These are phyloP conservation scores for Teunomyces atbi DNA, from an alignment of 805 yeast genomes.

Conservation along the genomic window DNA sequence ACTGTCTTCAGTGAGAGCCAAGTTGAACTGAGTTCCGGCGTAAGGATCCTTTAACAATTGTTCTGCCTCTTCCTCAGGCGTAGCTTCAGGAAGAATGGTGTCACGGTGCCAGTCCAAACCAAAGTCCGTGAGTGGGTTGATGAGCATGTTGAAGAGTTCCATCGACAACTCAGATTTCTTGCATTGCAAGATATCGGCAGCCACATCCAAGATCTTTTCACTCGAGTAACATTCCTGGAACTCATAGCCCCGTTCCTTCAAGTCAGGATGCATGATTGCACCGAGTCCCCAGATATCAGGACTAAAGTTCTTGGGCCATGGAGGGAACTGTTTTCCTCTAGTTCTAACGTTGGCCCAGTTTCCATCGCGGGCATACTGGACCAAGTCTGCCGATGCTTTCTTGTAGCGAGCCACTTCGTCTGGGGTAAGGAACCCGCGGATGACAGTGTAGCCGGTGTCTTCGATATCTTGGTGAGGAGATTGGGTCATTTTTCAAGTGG, in stretches of 20 bases:
- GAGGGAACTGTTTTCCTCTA: constrained; percentile 54
- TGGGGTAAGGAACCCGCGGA: constrained; percentile 38
- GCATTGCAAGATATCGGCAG: constrained; percentile 44
- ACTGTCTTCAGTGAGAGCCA: constrained; percentile 46
- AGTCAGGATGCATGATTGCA: constrained; percentile 47
- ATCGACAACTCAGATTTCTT: constrained; percentile 33
- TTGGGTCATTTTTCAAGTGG: neutral
- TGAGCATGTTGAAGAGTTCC: constrained; percentile 53
- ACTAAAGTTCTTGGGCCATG: constrained; percentile 51
- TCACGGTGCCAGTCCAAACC: constrained; percentile 57
- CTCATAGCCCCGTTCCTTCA: constrained; percentile 32
- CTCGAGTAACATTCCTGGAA: constrained; percentile 42
- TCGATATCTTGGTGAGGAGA: constrained; percentile 26
- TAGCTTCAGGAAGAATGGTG: constrained; percentile 46
- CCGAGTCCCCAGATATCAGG: constrained; percentile 56
- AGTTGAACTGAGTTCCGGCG: constrained; percentile 51
- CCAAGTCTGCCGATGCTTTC: constrained; percentile 36
- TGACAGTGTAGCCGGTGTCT: constrained; percentile 36
- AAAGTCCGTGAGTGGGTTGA: constrained; percentile 51
- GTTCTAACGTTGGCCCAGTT: constrained; percentile 50
- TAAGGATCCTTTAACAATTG: constrained; percentile 38
- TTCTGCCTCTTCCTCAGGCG: constrained; percentile 43
- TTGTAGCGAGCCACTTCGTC: constrained; percentile 38
- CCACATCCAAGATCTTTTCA: constrained; percentile 38
- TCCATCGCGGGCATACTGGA: constrained; percentile 45